Percentiles rank a stretch among this genome's conserved stretches.
Evolutionary conservation across 345 rosid genomes (phyloP).

Genomic region (Euphorbia lathyris): DNA sequence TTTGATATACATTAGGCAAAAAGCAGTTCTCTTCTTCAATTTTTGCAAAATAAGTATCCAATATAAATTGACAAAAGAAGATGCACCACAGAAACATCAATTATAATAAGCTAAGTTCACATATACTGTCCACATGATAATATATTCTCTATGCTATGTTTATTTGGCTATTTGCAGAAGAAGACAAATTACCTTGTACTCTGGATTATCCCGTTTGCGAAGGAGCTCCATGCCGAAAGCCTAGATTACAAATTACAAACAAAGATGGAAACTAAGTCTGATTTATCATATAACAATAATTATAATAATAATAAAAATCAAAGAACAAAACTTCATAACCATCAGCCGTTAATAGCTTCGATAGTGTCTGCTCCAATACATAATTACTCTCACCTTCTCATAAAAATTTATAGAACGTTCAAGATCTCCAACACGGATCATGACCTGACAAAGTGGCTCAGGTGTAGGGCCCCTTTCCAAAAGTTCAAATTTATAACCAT

Average conservation of each 20-base stretch:
- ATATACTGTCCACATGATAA: not conserved
- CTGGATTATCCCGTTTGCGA: slow-evolving; percentile 82
- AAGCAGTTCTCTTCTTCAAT: not conserved
- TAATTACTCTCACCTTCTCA: slow-evolving; percentile 61
- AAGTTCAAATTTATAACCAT: slow-evolving; percentile 96
- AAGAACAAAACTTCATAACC: slow-evolving; percentile 9
- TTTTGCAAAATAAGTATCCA: not conserved
- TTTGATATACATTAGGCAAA: not conserved
- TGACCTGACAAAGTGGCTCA: slow-evolving; percentile 97
- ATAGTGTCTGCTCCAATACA: slow-evolving; percentile 3
- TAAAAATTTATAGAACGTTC: slow-evolving; percentile 84
- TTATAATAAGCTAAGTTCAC: not conserved
- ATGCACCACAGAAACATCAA: not conserved
- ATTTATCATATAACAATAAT: slow-evolving; percentile 7
- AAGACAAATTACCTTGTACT: slow-evolving; percentile 65
- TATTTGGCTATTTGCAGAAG: not conserved
- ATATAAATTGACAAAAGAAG: not conserved
- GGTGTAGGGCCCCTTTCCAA: slow-evolving; percentile 97
- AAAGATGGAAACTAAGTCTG: slow-evolving; percentile 8
- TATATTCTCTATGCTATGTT: not conserved
- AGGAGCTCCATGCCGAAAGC: slow-evolving; percentile 99
- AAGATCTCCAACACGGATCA: slow-evolving; percentile 99
- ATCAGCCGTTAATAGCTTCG: not conserved
- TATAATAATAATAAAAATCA: not conserved
- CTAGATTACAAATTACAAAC: slow-evolving; percentile 32